A percentile compares a stretch with the other conserved stretches of the same genome.
These are phyloP conservation scores for Alternaria arborescens DNA, from an alignment of 2,329 filamentous ascomycete genomes.

Conservation along the genomic window DNA sequence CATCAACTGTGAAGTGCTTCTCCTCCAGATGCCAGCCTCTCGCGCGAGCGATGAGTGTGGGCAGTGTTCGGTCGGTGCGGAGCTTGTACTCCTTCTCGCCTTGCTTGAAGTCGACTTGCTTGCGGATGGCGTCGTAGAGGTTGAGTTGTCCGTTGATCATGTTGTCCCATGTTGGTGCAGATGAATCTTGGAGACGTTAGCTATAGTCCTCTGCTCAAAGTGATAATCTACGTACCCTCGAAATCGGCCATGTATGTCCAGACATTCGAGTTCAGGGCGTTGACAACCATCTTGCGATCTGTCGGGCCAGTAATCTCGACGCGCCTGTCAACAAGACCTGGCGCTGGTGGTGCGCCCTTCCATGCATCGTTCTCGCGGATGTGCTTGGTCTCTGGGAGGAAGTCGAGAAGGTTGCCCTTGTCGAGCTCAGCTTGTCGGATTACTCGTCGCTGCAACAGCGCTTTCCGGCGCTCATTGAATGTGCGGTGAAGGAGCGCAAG, in stretches of 20 bases:
- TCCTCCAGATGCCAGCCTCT: constrained; percentile 98
- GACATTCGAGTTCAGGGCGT: constrained; percentile 93
- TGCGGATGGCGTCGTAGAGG: constrained; percentile 93
- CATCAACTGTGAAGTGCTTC: constrained; percentile 96
- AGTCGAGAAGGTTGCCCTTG: constrained; percentile 86
- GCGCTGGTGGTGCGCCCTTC: constrained; percentile 90
- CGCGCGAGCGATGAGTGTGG: constrained; percentile 92
- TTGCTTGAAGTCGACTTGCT: constrained; percentile 95
- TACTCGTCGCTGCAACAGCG: constrained; percentile 84
- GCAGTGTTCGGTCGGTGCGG: constrained; percentile 83
- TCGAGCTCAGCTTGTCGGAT: constrained; percentile 92
- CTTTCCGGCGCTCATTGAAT: constrained; percentile 90
- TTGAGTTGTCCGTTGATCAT: constrained; percentile 99
- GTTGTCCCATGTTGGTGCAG: constrained; percentile 97
- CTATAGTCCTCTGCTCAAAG: too few relatives aligned
- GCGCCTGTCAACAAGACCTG: constrained; percentile 89
- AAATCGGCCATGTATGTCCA: constrained; percentile 99
- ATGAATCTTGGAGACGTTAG: constrained; percentile 73
- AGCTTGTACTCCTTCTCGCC: constrained; percentile 97
- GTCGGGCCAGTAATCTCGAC: constrained; percentile 98
- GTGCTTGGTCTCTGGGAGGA: constrained; percentile 93
- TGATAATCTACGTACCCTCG: constrained; percentile 70
- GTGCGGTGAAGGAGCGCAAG: constrained; percentile 92
- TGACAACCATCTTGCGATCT: constrained; percentile 98
- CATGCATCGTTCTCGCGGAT: constrained; percentile 94